Base-by-base conservation (phyloP, 352 stramenopile species). In the Blastocystis sp. region DNA sequence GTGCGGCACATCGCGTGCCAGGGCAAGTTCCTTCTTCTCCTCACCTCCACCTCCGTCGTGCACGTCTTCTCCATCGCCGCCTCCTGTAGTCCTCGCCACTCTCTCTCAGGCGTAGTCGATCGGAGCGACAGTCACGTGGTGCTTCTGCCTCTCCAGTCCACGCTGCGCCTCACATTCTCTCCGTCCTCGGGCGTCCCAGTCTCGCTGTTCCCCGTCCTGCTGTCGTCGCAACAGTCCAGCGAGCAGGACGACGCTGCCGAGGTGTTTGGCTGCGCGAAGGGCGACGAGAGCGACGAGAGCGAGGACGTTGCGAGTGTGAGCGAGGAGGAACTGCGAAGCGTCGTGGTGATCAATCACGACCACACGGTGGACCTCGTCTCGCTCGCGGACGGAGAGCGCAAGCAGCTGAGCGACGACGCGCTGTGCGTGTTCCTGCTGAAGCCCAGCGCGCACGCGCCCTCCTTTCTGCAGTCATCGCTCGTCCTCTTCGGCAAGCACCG, bases 341-440 rank as follows among this genome's bases (percentile, higher is more conserved):
- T 85, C 12, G 3, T 85, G 0, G 26, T 85, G 12, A 26, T 85
- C 2, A 85, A 85, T 45, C 74, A 69, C 35, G 74, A 85, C 29
- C 61, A 45, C 29, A 59, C 74, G 1, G 55, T 29, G 13, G 50
- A 85, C 19, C 71, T 62, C 21, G 21, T 81, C 29, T 21, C 35
- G 3, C 16, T 65, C 13, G 10, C 26, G 35, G 37, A n/a, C 9
- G 31, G 12, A 0, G 16, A 45, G 6, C 71, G 71, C 16, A 33
- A 37, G 10, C n/a, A 24, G 13, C 41, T 81, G 10, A 26, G 33
- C 33, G 31, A 29, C 9, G 37, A 81, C 39, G 37, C n/a, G 21
- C n/a, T 70, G 21, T n/a, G 10, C 26, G 29, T 85, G 50, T 70
- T 85, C 31, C 45, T 45, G 21, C 2, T 85, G 10, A 24, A 81